A percentile compares a stretch with the other conserved stretches of the same genome.
Evolutionary conservation across 257 asterid genomes (phyloP).

Genomic region (Primulina huaijiensis): DNA sequence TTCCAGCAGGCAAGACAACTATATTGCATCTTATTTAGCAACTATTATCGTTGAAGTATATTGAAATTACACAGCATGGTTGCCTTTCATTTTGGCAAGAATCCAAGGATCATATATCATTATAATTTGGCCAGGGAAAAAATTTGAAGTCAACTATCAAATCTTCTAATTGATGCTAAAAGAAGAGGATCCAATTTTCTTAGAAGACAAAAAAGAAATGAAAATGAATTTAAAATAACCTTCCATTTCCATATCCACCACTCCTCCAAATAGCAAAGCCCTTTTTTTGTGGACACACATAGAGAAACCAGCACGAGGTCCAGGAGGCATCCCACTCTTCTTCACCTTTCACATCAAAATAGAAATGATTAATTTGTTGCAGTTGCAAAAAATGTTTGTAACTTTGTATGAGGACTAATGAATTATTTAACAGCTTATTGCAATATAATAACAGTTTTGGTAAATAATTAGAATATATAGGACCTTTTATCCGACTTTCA

Average conservation of each 20-base stretch:
- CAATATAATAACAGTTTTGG: neutral
- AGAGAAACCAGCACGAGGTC: constrained; percentile 97
- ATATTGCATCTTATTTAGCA: neutral
- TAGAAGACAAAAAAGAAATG: constrained; percentile 16
- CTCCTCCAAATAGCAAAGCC: constrained; percentile 95
- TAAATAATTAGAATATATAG: neutral
- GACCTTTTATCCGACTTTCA: constrained; percentile 1
- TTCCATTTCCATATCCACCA: constrained; percentile 96
- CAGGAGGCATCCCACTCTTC: constrained; percentile 97
- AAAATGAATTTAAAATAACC: constrained; percentile 40
- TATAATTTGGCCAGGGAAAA: constrained; percentile 13
- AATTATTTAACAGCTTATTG: constrained; percentile 11
- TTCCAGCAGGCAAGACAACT: constrained; percentile 4
- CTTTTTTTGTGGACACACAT: constrained; percentile 92
- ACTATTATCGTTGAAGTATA: constrained; percentile 10
- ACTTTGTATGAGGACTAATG: neutral
- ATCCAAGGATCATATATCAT: constrained; percentile 13
- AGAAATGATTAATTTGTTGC: constrained; percentile 16
- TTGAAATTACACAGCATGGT: neutral
- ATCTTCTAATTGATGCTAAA: constrained; percentile 11
- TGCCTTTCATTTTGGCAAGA: constrained; percentile 6
- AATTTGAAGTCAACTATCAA: neutral
- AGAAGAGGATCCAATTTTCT: neutral
- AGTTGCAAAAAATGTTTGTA: neutral
- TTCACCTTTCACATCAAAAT: constrained; percentile 56